Evolutionary conservation across 1,139 yeast species (phyloP).

Genomic region (Nematodospora anomalae): DNA sequence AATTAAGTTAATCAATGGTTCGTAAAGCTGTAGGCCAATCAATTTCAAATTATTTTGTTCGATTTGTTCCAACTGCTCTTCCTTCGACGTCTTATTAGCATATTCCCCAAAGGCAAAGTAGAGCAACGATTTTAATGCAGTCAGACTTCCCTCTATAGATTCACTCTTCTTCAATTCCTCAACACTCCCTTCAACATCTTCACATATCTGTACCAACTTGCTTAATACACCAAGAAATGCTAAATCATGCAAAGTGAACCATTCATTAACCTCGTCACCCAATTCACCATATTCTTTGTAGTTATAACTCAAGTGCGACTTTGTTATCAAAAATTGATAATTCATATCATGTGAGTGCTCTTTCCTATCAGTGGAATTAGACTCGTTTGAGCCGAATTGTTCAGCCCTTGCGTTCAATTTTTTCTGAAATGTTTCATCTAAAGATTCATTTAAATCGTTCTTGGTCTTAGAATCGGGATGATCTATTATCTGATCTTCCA

Average conservation of each 20-base stretch:
- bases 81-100: slow-evolving; percentile 24
- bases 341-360: slow-evolving; percentile 10
- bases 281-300: slow-evolving; percentile 43
- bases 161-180: slow-evolving; percentile 3
- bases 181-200: slow-evolving; percentile 2
- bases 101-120: slow-evolving; percentile 49
- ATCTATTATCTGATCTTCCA: slow-evolving; percentile 50
- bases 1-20: slow-evolving; percentile 17
- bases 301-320: slow-evolving; percentile 46
- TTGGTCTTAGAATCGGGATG: slow-evolving; percentile 45
- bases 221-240: slow-evolving; percentile 26
- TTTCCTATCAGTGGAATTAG: slow-evolving; percentile 11
- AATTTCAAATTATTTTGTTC: slow-evolving; percentile 12
- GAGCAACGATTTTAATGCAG: slow-evolving; percentile 16
- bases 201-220: slow-evolving; percentile 16
- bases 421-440: slow-evolving; percentile 48
- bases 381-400: slow-evolving; percentile 26
- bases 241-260: slow-evolving; percentile 62
- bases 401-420: slow-evolving; percentile 48
- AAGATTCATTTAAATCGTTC: slow-evolving; percentile 31
- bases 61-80: slow-evolving; percentile 40
- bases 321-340: slow-evolving; percentile 34
- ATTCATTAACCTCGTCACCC: slow-evolving; percentile 53
- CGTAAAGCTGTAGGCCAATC: slow-evolving; percentile 11
- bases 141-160: slow-evolving; percentile 1